A percentile compares a stretch with the other conserved stretches of the same genome.
Evolutionary conservation across 1,139 yeast species (phyloP).

Genomic region (Lodderomyces metapsilosis): DNA sequence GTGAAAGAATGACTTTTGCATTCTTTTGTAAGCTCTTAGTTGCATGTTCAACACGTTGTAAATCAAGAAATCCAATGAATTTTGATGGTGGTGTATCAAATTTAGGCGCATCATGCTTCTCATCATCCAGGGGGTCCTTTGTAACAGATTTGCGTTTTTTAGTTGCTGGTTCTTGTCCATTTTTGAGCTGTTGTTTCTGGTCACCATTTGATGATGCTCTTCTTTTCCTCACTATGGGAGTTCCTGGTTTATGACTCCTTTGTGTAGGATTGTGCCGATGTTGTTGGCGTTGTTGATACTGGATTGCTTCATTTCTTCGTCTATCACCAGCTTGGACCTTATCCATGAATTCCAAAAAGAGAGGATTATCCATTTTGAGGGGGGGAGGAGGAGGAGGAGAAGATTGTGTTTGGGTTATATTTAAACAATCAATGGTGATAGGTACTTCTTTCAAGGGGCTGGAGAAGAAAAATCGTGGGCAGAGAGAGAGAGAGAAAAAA

Average conservation of each 20-base stretch:
- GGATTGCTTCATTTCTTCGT: not conserved
- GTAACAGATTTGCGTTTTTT: not conserved
- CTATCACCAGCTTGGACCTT: not conserved
- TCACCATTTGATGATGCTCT: not conserved
- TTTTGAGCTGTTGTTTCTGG: not conserved
- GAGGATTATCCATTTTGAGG: not conserved
- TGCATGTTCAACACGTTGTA: slow-evolving; percentile 42
- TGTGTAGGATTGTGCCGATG: not conserved
- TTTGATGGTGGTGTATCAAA: slow-evolving; percentile 12
- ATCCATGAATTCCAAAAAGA: not conserved
- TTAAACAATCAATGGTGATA: no score
- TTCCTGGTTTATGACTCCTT: not conserved
- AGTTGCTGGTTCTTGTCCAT: not conserved
- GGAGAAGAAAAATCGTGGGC: no score
- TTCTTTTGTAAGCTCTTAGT: slow-evolving; percentile 49
- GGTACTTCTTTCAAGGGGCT: no score
- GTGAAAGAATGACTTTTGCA: slow-evolving; percentile 48
- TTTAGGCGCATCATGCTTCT: slow-evolving; percentile 8
- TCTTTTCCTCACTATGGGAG: not conserved
- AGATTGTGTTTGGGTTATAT: no score
- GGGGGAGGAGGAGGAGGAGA: no score
- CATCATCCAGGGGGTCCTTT: not conserved
- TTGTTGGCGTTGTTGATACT: not conserved
- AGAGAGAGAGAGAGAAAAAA: no score
- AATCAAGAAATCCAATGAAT: slow-evolving; percentile 34